These are phyloP conservation scores for Apocynum venetum DNA, from an alignment of 257 asterid genomes.

Conservation along the genomic window DNA sequence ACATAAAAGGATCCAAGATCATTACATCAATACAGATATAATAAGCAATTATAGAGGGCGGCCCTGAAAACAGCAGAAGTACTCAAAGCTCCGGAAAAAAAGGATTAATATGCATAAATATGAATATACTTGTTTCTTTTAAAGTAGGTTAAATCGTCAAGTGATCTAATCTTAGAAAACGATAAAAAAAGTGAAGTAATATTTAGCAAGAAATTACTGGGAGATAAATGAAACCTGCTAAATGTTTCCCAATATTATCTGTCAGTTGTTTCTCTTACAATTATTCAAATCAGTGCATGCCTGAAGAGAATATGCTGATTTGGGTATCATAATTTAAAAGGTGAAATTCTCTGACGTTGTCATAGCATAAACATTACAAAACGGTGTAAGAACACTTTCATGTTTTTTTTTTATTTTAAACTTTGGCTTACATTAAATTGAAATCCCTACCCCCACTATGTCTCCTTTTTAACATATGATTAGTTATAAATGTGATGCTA, in stretches of 20 bases:
- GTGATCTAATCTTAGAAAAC: no score
- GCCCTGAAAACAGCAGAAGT: neutral
- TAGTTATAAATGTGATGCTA: neutral
- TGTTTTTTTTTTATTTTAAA: neutral
- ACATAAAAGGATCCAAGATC: neutral
- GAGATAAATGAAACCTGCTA: no score
- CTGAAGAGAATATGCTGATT: neutral
- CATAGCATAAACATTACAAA: neutral
- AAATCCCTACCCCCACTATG: neutral
- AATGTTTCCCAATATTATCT: no score
- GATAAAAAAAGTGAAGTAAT: no score
- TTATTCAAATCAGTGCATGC: neutral
- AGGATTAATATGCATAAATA: no score
- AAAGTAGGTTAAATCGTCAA: no score
- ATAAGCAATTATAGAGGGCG: neutral
- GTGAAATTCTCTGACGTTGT: slow-evolving; percentile 1
- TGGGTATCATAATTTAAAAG: neutral
- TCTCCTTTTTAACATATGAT: neutral
- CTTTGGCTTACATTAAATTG: neutral
- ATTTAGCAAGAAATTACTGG: no score
- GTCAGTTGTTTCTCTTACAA: neutral
- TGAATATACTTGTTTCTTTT: no score
- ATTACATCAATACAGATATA: neutral
- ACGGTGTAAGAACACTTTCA: neutral
- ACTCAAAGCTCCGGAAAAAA: no score